phyloP scores from a whole-genome alignment of 2,329 filamentous ascomycete genomes.

The Sclerotinia trifoliorum region DNA sequence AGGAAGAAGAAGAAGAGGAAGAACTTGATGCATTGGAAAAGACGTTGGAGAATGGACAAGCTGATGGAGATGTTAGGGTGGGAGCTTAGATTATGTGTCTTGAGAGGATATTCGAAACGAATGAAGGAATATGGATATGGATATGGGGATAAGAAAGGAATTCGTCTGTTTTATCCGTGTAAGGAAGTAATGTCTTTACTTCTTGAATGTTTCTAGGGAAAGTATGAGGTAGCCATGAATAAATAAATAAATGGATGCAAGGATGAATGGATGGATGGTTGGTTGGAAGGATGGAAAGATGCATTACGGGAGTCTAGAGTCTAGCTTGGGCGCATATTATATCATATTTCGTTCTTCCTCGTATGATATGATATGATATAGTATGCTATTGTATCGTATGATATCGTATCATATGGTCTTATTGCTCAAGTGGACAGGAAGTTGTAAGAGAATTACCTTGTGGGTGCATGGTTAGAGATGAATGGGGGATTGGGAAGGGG shows the following conservation, averaged over 20 bases:
- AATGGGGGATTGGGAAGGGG: neutral
- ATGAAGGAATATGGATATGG: too few relatives aligned
- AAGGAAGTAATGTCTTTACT: constrained; percentile 18
- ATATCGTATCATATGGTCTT: neutral
- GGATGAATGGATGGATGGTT: constrained; percentile 6
- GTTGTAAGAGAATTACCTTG: neutral
- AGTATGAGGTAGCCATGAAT: constrained; percentile 5
- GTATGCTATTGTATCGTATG: neutral
- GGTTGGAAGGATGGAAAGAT: constrained; percentile 18
- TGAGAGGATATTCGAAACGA: neutral
- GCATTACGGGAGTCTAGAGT: constrained; percentile 30
- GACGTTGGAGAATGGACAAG: constrained; percentile 10
- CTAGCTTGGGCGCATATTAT: constrained; percentile 23
- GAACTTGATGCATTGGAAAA: constrained; percentile 25
- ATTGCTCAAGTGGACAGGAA: constrained; percentile 10
- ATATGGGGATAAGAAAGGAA: neutral
- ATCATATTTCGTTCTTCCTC: constrained; percentile 16
- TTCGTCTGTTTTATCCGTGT: constrained; percentile 18
- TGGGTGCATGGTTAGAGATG: too few relatives aligned
- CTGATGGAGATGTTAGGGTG: constrained; percentile 3
- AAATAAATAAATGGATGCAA: neutral
- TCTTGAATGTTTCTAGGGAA: constrained; percentile 23
- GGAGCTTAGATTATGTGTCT: neutral
- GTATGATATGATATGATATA: neutral
- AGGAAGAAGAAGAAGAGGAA: constrained; percentile 49